Percentiles rank a stretch among this genome's conserved stretches.
phyloP scores from a whole-genome alignment of 2,329 filamentous ascomycete species.

The Cladosporium colombiae region DNA sequence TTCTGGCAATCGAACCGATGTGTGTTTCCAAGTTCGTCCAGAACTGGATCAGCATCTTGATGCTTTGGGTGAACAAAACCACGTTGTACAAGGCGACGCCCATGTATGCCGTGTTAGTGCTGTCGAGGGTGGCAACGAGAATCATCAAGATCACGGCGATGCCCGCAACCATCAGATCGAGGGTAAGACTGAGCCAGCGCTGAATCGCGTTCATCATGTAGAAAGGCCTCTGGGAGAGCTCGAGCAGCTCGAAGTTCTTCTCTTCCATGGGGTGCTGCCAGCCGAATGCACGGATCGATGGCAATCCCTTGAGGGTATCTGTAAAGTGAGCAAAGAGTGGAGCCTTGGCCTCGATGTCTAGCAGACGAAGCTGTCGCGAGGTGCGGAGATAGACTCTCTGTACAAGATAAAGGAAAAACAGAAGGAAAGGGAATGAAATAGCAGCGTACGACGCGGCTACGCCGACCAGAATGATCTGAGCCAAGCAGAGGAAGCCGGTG shows the following conservation, averaged over 20 bases:
- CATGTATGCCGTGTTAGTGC: slow-evolving; percentile 51
- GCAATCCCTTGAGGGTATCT: slow-evolving; percentile 51
- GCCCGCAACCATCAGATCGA: slow-evolving; percentile 37
- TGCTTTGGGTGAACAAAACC: slow-evolving; percentile 54
- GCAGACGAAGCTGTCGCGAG: slow-evolving; percentile 51
- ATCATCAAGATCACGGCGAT: slow-evolving; percentile 43
- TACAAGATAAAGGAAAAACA: slow-evolving; percentile 40
- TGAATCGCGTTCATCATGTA: slow-evolving; percentile 50
- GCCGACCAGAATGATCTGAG: slow-evolving; percentile 16
- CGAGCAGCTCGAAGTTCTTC: slow-evolving; percentile 42
- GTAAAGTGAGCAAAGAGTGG: slow-evolving; percentile 55
- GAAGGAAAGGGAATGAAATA: slow-evolving; percentile 40
- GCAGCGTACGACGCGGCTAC: slow-evolving; percentile 36
- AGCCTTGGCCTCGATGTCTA: slow-evolving; percentile 55
- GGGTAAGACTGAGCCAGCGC: slow-evolving; percentile 45
- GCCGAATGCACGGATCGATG: slow-evolving; percentile 54
- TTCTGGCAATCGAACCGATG: slow-evolving; percentile 57
- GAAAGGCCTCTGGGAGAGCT: slow-evolving; percentile 46
- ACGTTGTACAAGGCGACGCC: slow-evolving; percentile 57
- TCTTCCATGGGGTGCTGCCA: slow-evolving; percentile 45
- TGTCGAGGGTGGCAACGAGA: slow-evolving; percentile 37
- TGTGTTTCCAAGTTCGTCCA: slow-evolving; percentile 62
- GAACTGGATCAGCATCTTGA: slow-evolving; percentile 52
- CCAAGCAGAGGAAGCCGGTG: slow-evolving; percentile 18
- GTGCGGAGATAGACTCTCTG: slow-evolving; percentile 52